Conservation (phyloP, 2,329 filamentous ascomycete species). For the Leptographium wingfieldii region DNA sequence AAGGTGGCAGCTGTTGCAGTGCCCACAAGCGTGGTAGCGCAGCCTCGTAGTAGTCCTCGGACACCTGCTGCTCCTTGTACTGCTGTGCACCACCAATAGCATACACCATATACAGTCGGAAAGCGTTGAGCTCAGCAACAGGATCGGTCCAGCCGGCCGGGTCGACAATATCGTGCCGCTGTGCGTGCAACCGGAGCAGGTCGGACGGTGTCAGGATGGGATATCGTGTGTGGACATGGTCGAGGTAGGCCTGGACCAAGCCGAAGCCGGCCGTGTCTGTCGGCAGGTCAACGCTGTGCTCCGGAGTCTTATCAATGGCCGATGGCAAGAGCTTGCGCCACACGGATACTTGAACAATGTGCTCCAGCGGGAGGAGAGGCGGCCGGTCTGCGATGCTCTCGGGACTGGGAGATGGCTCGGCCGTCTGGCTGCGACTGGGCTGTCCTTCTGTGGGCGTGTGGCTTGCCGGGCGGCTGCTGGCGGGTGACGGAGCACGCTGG, state of each 20-base stretch:
- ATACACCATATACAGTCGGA: conserved; percentile 39
- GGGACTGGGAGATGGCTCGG: not conserved
- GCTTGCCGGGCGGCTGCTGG: not conserved
- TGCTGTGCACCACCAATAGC: conserved; percentile 37
- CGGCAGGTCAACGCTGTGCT: not conserved
- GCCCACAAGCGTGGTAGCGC: conserved; percentile 35
- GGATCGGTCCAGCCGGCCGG: conserved; percentile 9
- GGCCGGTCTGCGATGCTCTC: not conserved
- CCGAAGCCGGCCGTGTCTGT: not conserved
- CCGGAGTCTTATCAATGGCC: not conserved
- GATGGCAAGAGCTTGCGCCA: conserved; percentile 33
- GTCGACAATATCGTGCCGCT: conserved; percentile 20
- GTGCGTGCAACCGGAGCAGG: conserved; percentile 28
- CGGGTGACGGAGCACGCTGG: not conserved
- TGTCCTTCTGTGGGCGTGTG: not conserved
- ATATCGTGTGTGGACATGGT: conserved; percentile 28
- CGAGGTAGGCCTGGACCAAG: conserved; percentile 13
- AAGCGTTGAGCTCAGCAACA: conserved; percentile 26
- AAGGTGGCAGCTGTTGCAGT: conserved; percentile 32
- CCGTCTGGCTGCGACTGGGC: not conserved
- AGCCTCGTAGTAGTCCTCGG: conserved; percentile 33
- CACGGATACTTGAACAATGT: conserved; percentile 40
- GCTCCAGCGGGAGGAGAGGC: conserved; percentile 21
- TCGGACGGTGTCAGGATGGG: conserved; percentile 34
- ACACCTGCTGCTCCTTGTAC: conserved; percentile 12